Evolutionary conservation across 2,329 filamentous ascomycete genomes (phyloP).

Genomic region (Elsinoe ampelina): DNA sequence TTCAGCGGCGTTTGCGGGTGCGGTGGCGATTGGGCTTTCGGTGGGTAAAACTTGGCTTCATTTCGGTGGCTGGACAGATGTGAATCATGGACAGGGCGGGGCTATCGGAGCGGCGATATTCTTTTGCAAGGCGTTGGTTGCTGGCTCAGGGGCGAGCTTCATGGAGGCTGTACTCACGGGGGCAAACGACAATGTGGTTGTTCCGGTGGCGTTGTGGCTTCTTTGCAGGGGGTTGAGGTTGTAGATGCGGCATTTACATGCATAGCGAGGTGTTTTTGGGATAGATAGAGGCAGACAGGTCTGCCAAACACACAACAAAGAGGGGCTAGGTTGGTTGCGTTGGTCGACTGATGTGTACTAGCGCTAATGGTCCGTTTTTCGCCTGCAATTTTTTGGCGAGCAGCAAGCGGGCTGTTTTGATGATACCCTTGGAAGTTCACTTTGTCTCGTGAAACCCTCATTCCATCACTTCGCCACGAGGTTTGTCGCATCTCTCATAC

Average conservation of each 20-base stretch:
- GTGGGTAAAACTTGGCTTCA: slow-evolving; percentile 64
- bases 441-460: too few species aligned
- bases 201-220: slow-evolving; percentile 86
- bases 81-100: slow-evolving; percentile 14
- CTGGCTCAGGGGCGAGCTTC: slow-evolving; percentile 72
- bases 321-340: neutral
- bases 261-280: neutral
- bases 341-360: neutral
- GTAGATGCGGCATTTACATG: slow-evolving; percentile 28
- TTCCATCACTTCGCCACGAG: too few species aligned
- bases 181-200: slow-evolving; percentile 96
- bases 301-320: neutral
- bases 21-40: slow-evolving; percentile 67
- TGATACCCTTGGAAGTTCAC: too few species aligned
- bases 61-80: slow-evolving; percentile 58
- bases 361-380: neutral
- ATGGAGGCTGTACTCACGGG: slow-evolving; percentile 93
- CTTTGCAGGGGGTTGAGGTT: slow-evolving; percentile 70
- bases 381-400: too few species aligned
- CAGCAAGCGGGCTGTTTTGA: too few species aligned
- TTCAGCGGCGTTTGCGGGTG: slow-evolving; percentile 65
- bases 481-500: too few species aligned
- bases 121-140: slow-evolving; percentile 55
- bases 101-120: slow-evolving; percentile 16
- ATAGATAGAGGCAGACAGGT: neutral